Evolutionary conservation across 768 basidiomycete species (phyloP).

Genomic region (Mycena epipterygia): DNA sequence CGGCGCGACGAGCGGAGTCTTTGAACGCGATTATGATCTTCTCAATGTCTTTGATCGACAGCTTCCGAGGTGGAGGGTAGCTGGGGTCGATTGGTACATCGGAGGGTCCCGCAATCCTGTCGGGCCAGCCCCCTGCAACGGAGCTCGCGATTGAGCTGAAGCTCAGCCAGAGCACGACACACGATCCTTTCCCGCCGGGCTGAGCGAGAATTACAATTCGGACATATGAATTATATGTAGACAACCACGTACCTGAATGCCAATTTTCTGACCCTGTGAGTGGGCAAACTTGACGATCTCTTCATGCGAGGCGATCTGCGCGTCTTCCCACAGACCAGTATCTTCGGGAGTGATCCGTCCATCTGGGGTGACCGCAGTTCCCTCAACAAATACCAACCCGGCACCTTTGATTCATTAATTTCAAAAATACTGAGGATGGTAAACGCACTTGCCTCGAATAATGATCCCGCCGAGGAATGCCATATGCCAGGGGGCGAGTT

Average conservation of each 20-base stretch:
- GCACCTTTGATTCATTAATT: not conserved
- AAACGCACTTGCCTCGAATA: not conserved
- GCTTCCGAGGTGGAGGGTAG: constrained; percentile 40
- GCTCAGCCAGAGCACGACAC: not conserved
- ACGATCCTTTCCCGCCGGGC: constrained; percentile 69
- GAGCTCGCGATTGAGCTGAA: not conserved
- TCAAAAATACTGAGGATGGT: not conserved
- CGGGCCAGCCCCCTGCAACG: constrained; percentile 27
- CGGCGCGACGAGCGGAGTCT: constrained; percentile 52
- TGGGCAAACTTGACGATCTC: constrained; percentile 65
- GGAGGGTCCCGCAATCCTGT: constrained; percentile 26
- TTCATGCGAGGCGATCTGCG: constrained; percentile 55
- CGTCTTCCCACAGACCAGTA: constrained; percentile 64
- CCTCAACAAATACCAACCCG: not conserved
- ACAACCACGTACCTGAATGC: constrained; percentile 45
- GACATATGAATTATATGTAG: not conserved
- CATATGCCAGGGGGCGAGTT: constrained; percentile 58
- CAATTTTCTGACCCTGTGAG: constrained; percentile 66
- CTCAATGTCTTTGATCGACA: constrained; percentile 31
- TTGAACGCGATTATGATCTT: not conserved
- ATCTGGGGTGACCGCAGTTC: not conserved
- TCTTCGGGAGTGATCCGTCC: not conserved
- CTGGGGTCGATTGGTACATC: not conserved
- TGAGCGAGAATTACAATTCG: constrained; percentile 60
- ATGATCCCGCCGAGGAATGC: constrained; percentile 37